Base-by-base conservation (phyloP, 495 filamentous ascomycete genomes). In the Penicillium angulare region DNA sequence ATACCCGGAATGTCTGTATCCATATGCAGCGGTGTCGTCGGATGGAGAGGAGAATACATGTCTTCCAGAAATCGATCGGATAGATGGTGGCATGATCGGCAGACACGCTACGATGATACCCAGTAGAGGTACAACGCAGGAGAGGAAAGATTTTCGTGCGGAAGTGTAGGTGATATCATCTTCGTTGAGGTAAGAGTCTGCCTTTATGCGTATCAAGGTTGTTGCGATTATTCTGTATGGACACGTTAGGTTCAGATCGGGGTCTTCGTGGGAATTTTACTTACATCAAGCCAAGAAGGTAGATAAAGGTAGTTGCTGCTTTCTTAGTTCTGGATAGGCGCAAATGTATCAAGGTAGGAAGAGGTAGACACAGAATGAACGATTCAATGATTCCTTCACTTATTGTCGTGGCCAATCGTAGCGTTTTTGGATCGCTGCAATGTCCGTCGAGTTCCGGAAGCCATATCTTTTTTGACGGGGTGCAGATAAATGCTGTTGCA, bases 41-140 rank as follows among this genome's bases (percentile, higher is more conserved):
- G 34, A n/a, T 15, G 48, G n/a, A 12, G 52, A 39, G 15, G 48
- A 46, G 18, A 49, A 50, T 0, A 48, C 15, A 1, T 43, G 33
- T 3, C 35, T 40, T 31, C 56, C 18, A 13, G 41, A 54, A 2
- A 53, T n/a, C 22, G 7, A 34, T 31, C 50, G 22, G 7, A 52
- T 46, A 0, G 39, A 32, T 8, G 61, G 51, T 9, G 52, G 20
- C 5, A 59, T 27, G 0, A 47, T 43, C 10, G 61, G 61, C 5
- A 65, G 40, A 42, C 52, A 62, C 10, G 59, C 52, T 1, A 43
- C 43, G 15, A 62, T 62, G 20, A 65, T 55, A 6, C 55, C 61
- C 5, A 65, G 13, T 1, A 55, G 26, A 3, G 43, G 41, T 0
- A 50, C 35, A n/a, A 53, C 22, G 22, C 47, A 52, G 2, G 59